Evolutionary conservation across 2,329 filamentous ascomycete species (phyloP).

Genomic region (Trichoderma polysporum): DNA sequence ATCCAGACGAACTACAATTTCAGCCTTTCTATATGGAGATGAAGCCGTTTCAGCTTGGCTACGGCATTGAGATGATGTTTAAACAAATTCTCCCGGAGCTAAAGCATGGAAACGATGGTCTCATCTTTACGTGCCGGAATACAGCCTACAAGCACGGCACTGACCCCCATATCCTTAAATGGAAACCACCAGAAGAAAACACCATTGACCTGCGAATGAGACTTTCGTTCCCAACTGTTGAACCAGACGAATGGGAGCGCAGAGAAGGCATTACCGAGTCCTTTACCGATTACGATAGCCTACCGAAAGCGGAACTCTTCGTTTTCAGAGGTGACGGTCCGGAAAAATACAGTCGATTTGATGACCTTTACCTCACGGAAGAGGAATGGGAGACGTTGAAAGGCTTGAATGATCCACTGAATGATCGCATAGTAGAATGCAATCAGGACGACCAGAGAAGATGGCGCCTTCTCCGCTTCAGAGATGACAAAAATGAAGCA

Average conservation of each 20-base stretch:
- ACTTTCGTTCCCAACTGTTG: constrained; percentile 71
- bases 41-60: constrained; percentile 86
- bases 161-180: constrained; percentile 91
- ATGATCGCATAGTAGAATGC: constrained; percentile 88
- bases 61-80: constrained; percentile 92
- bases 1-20: constrained; percentile 65
- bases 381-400: constrained; percentile 86
- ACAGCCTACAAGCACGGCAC: constrained; percentile 87
- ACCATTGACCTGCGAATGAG: constrained; percentile 87
- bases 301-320: constrained; percentile 71
- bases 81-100: constrained; percentile 77
- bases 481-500: constrained; percentile 88
- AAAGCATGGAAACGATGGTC: constrained; percentile 89
- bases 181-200: constrained; percentile 95
- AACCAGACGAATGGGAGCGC: constrained; percentile 66
- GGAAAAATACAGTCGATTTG: constrained; percentile 63
- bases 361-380: constrained; percentile 65
- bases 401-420: constrained; percentile 67
- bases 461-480: constrained; percentile 87
- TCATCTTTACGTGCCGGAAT: constrained; percentile 95
- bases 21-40: constrained; percentile 81
- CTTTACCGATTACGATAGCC: constrained; percentile 75
- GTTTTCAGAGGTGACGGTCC: constrained; percentile 62
- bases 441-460: constrained; percentile 70
- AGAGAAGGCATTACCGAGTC: constrained; percentile 63